These are phyloP conservation scores for Sergeia podlipaevii DNA, from an alignment of 208 protist species.

Conservation along the genomic window DNA sequence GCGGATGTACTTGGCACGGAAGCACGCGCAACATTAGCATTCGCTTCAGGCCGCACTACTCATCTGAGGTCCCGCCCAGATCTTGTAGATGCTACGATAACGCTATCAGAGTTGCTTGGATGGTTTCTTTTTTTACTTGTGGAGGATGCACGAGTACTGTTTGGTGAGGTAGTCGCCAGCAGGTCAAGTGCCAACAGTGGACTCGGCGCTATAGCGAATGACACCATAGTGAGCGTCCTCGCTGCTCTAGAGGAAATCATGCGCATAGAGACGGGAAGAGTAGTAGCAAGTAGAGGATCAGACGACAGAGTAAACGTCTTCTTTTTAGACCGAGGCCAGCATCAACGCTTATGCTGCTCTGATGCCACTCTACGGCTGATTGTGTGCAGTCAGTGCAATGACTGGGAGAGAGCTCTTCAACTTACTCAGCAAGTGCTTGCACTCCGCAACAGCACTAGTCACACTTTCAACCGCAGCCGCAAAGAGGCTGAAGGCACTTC, in stretches of 20 bases:
- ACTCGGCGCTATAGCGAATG: background rate
- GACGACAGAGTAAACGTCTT: too few relatives aligned
- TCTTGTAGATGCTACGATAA: background rate
- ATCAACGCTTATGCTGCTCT: too few relatives aligned
- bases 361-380: constrained; percentile 11
- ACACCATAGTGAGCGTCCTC: background rate
- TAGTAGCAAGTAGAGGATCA: background rate
- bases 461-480: background rate
- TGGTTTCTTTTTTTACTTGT: constrained; percentile 1
- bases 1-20: too few relatives aligned
- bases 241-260: background rate
- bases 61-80: too few relatives aligned
- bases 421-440: background rate
- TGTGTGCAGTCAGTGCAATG: constrained; percentile 28
- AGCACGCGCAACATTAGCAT: too few relatives aligned
- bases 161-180: background rate
- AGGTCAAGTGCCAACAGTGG: background rate
- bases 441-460: background rate
- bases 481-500: background rate
- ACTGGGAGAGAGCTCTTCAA: constrained; percentile 11
- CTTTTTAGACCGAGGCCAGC: too few relatives aligned
- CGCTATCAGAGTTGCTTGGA: background rate
- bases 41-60: background rate
- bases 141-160: constrained; percentile 1
- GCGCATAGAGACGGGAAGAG: background rate